Percentiles rank a stretch among this genome's conserved stretches.
These are phyloP conservation scores for Glutinoglossum americanum DNA, from an alignment of 495 filamentous ascomycete genomes.

Conservation along the genomic window DNA sequence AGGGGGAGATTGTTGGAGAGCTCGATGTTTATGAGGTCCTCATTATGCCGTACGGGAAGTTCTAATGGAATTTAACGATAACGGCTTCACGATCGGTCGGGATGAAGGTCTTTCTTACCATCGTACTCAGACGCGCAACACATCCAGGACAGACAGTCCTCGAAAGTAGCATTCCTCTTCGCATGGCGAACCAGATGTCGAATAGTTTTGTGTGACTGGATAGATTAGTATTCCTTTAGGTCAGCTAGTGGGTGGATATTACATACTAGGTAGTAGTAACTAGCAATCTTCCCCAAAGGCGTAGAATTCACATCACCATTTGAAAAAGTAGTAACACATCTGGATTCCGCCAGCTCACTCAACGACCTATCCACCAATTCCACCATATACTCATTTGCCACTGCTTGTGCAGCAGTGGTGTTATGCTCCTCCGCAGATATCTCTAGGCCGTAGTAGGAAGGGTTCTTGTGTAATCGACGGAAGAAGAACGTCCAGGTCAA, in stretches of 20 bases:
- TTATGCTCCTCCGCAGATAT: constrained; percentile 89
- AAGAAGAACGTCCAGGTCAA: constrained; percentile 99
- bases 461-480: constrained; percentile 90
- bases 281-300: constrained; percentile 89
- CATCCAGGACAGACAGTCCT: constrained; percentile 85
- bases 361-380: constrained; percentile 75
- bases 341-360: constrained; percentile 54
- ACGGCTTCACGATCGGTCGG: background rate
- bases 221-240: background rate
- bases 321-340: constrained; percentile 58
- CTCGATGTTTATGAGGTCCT: constrained; percentile 93
- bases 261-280: constrained; percentile 72
- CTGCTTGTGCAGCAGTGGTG: constrained; percentile 57
- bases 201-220: constrained; percentile 67
- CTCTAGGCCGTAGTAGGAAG: constrained; percentile 90
- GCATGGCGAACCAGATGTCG: constrained; percentile 57
- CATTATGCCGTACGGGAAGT: constrained; percentile 94
- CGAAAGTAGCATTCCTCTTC: constrained; percentile 55
- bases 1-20: constrained; percentile 61
- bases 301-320: constrained; percentile 82
- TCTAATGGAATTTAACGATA: constrained; percentile 31
- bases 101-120: background rate
- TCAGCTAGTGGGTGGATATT: background rate
- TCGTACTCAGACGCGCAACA: constrained; percentile 87
- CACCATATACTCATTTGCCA: constrained; percentile 83